Percentiles rank a stretch among this genome's conserved stretches.
These are phyloP conservation scores for Hordeum marinum DNA, from an alignment of 176 grass and related monocot species.

Conservation along the genomic window DNA sequence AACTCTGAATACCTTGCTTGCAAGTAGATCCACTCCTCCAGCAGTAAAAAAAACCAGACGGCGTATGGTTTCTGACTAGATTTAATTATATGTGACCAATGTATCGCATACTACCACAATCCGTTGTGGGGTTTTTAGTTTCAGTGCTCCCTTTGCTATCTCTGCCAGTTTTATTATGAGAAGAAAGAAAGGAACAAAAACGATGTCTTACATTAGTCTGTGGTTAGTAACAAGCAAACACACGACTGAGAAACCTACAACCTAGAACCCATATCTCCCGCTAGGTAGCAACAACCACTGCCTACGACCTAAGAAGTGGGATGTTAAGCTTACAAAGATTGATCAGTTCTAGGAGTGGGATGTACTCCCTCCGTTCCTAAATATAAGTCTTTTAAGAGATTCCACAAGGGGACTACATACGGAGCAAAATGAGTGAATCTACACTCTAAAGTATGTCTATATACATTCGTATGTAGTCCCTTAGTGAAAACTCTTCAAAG, in stretches of 20 bases:
- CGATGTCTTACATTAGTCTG: background rate
- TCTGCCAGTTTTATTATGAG: background rate
- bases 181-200: background rate
- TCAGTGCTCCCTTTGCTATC: background rate
- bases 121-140: background rate
- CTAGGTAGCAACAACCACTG: background rate
- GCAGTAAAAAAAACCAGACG: background rate
- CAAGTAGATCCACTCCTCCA: background rate
- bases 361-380: background rate
- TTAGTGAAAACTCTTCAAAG: too few relatives aligned
- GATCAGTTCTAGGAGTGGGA: background rate
- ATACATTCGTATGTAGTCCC: too few relatives aligned
- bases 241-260: background rate
- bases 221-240: background rate
- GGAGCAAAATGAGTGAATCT: too few relatives aligned
- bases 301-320: background rate
- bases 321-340: background rate
- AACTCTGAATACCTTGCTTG: background rate
- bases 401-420: too few relatives aligned
- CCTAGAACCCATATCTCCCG: background rate
- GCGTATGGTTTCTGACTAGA: background rate
- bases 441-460: too few relatives aligned
- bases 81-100: conserved; percentile 1
- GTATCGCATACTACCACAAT: background rate
- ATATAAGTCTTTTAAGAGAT: too few relatives aligned